Base-by-base conservation (phyloP, 768 basidiomycete genomes). In the Mycena leptocephala region DNA sequence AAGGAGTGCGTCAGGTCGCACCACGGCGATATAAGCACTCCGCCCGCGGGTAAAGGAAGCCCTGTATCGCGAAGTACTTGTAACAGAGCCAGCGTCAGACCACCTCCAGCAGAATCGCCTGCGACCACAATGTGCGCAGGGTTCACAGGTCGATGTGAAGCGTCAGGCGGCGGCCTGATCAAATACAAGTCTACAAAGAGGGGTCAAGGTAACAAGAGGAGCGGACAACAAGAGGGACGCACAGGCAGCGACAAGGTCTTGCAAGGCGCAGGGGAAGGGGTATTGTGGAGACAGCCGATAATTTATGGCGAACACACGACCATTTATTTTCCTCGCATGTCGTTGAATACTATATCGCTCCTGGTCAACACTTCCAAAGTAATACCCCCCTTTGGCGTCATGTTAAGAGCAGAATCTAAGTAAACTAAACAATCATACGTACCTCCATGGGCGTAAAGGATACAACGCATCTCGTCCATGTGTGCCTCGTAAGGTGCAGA, bases 251-350 rank as follows among this genome's bases (percentile, higher is more conserved):
- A 99, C 81, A 39, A 93, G 87, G 83, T 99, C 98, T 80, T 98
- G 97, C 9, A 99, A 85, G 1, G 94, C 96, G 78, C 96, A 96
- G 18, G 98, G 98, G 82, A 98, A 99, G 1, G 98, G 98, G 80
- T 98, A 99, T 84, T 99, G 98, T 0, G 98, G 98, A 18, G 97
- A 95, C n/a, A 97, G 91, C 46, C 95, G 91, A 80, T 96, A 96
- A 77, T 95, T 94, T 68, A 96, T 88, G 72, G 94, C 92, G 80
- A 98, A 96, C 16, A 96, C 95, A 61, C 98, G 91, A 1, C 97
- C 97, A 74, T 93, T 96, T 83, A 96, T 96, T 85, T 99, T 99
- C 51, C 97, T 92, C 8, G 97, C 97, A 80, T 93, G 92, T 28
- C 97, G 91, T 82, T 96, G 95, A 56, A 96, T 93, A 78, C 91